Evolutionary conservation across 306 rosid genomes (phyloP).

Genomic region (Casuarina cunninghamiana): DNA sequence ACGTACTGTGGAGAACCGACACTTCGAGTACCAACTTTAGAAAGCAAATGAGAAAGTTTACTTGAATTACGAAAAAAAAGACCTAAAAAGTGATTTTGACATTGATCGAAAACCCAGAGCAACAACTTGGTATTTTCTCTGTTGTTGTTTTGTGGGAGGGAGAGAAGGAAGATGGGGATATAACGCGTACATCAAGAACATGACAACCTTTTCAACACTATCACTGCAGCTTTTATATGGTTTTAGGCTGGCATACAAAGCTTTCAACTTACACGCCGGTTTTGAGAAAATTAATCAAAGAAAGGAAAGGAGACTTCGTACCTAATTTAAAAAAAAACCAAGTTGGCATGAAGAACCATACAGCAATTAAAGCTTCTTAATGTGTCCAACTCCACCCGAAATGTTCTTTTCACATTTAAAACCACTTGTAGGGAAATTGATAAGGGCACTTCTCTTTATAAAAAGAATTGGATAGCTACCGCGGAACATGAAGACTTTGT

Average conservation of each 20-base stretch:
- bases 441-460: conserved; percentile 5
- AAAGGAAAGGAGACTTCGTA: conserved; percentile 28
- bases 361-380: conserved; percentile 22
- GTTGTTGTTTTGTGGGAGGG: too few relatives aligned
- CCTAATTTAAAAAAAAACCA: conserved; percentile 25
- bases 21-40: too few relatives aligned
- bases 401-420: not conserved
- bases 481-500: not conserved
- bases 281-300: not conserved
- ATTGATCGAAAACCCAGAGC: too few relatives aligned
- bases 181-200: not conserved
- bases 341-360: conserved; percentile 22
- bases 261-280: conserved; percentile 21
- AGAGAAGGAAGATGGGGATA: not conserved
- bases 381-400: conserved; percentile 15
- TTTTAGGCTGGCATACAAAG: conserved; percentile 24
- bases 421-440: not conserved
- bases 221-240: not conserved
- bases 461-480: not conserved
- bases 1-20: too few relatives aligned
- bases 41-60: too few relatives aligned
- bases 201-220: not conserved
- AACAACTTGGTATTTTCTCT: too few relatives aligned
- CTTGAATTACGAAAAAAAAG: too few relatives aligned
- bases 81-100: too few relatives aligned